Evolutionary conservation across 208 protist genomes (phyloP), one percentile per base, ranked within the genome.

Genomic region (Crithidia acanthocephali): DNA sequence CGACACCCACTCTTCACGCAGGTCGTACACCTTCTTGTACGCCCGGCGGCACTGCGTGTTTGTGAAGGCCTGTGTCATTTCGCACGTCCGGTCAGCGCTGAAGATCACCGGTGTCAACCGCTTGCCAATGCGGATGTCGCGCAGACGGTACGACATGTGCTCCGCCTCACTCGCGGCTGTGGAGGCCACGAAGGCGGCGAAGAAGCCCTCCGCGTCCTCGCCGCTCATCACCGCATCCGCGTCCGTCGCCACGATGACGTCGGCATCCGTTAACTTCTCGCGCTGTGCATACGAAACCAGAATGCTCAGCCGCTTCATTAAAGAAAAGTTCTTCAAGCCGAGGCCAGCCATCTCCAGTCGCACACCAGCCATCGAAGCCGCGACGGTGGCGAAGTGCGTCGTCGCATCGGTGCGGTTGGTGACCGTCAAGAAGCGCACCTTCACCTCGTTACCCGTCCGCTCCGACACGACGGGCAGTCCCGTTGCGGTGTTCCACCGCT

Each of bases 141-240:
- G 52, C 28, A 58, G 15, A n/a, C 30, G 11, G 52, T 58, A 58
- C 25, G 52, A 32, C 28, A 30, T 58, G 52, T 58, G 52, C 52
- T 58, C 52, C 28, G 9, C 52, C 25, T 30, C 52, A n/a, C 30
- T 58, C 28, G 52, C 52, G 13, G 52, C 52, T 7, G 52, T 58
- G 10, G 52, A 58, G 15, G 52, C 52, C 10, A 58, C 11, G 52
- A 58, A 58, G 28, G 52, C 52, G 3, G 25, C 10, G 4, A 58
- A 32, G 52, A 37, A 30, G 28, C 6, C 5, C 30, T 58, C 52
- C 28, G 28, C 52, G 18, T 58, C 52, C 52, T 58, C 52, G 28
- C 52, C 52, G 20, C 52, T 58, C 25, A 58, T 40, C 30, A 37
- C 52, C 52, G 52, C 52, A n/a, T 58, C 52, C 28, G 30, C 52